Percentiles rank a stretch among this genome's conserved stretches.
phyloP scores from a whole-genome alignment of 148 eudicot species.

The Camellia lanceoleosa region DNA sequence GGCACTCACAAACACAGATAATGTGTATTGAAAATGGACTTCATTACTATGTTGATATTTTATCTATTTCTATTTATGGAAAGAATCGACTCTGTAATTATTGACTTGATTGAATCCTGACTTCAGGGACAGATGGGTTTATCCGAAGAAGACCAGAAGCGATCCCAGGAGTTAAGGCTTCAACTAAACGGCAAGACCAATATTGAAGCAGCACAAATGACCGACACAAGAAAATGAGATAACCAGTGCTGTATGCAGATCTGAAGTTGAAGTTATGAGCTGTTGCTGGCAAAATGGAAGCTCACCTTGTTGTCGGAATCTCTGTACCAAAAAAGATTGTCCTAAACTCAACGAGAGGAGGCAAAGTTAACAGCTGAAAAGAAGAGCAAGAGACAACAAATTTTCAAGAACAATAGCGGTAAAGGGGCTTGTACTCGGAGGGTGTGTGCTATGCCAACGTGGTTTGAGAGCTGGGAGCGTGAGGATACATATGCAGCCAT shows the following conservation, averaged over 20 bases:
- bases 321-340: conserved; percentile 23
- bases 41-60: neutral
- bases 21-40: neutral
- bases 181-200: conserved; percentile 34
- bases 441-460: conserved; percentile 72
- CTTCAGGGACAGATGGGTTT: conserved; percentile 93
- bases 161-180: conserved; percentile 63
- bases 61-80: neutral
- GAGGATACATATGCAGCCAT: conserved; percentile 90
- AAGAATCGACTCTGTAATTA: too few species aligned
- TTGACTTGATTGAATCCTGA: conserved; percentile 1
- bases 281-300: conserved; percentile 60
- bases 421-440: conserved; percentile 44
- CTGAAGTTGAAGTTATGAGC: conserved; percentile 32
- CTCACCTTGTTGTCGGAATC: conserved; percentile 53
- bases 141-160: conserved; percentile 84
- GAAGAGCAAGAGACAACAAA: conserved; percentile 47
- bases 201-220: conserved; percentile 25
- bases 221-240: conserved; percentile 21
- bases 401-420: conserved; percentile 38
- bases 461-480: conserved; percentile 92
- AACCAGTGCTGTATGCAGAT: conserved; percentile 23
- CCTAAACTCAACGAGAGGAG: conserved; percentile 20
- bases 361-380: conserved; percentile 35
- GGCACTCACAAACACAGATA: neutral